phyloP scores from a whole-genome alignment of 495 filamentous ascomycete species.

The Daldinia concentrica region DNA sequence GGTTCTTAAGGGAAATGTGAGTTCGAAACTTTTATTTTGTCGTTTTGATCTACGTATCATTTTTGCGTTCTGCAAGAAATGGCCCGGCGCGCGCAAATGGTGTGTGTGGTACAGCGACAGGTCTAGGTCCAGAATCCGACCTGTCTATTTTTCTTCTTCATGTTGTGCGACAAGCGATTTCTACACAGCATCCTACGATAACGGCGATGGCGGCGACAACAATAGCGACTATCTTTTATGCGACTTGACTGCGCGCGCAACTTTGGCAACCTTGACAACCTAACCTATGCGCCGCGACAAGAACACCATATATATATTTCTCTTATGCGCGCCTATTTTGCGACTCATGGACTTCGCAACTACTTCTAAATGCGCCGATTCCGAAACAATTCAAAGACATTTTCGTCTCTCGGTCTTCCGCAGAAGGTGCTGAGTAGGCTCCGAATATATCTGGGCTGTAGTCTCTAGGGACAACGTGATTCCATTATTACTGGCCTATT shows the following conservation, averaged over 20 bases:
- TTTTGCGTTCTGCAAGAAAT: conserved; percentile 20
- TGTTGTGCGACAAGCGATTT: conserved; percentile 28
- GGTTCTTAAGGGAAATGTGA: conserved; percentile 21
- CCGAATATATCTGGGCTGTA: neutral
- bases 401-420: neutral
- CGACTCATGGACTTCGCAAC: conserved; percentile 20
- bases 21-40: conserved; percentile 21
- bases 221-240: neutral
- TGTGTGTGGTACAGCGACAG: conserved; percentile 43
- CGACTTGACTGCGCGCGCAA: conserved; percentile 13
- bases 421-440: neutral
- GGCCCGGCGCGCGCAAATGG: conserved; percentile 29
- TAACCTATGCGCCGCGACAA: neutral
- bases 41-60: conserved; percentile 12
- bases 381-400: neutral
- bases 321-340: conserved; percentile 4
- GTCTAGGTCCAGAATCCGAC: conserved; percentile 13
- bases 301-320: neutral
- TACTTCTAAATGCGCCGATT: conserved; percentile 23
- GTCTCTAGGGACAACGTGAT: conserved; percentile 10
- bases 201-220: conserved; percentile 5
- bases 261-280: neutral
- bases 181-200: conserved; percentile 5
- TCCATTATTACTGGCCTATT: conserved; percentile 1
- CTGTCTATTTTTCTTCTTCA: conserved; percentile 9